Base-by-base conservation (phyloP, 2,329 filamentous ascomycete genomes). In the Cercospora sp. region DNA sequence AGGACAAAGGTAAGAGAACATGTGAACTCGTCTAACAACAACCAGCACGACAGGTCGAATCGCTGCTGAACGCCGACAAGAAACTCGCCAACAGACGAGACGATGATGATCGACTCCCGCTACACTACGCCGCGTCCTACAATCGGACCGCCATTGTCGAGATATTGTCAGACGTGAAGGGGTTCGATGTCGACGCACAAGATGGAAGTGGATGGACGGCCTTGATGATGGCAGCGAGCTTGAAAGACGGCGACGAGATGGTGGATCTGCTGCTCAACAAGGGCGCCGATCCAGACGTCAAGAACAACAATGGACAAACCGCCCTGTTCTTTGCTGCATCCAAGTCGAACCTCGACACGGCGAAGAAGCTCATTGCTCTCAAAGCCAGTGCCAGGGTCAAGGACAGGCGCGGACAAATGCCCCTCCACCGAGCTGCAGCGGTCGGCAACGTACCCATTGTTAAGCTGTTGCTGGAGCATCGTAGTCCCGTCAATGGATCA, bases 81-180 rank as follows among this genome's bases (percentile, higher is more conserved):
- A 94, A 91, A 75, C 87, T 96, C 45, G 89, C 92, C 28, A 85
- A 82, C 67, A 88, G 89, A 75, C 84, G 83, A 76, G 95, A 99
- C 76, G 90, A 92, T 60, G 95, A 99, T 79, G 92, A 93, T 16
- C 91, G 95, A 55, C 87, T 97, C 43, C 90, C 95, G 2, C 89
- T 98, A 66, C 95, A 99, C 84, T 99, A 95, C 95, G 94, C 95
- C 0, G 88, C 89, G 1, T 95, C 94, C 24, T 91, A 91, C 79
- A 96, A 95, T 78, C 90, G 89, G 73, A 81, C 90, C 6, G 86
- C 89, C 26, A 93, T 97, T 68, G 89, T 92, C 18, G 84, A 90
- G 61, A 78, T 94, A 21, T 84, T 98, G 3, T 85, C 91, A 2
- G 85, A 91, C 66, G 84, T 85, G 69, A 89, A 89, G 74, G 85